Evolutionary conservation across 495 filamentous ascomycete species (phyloP), one percentile per base, ranked within the genome.

Genomic region (Chaetomium tenue): DNA sequence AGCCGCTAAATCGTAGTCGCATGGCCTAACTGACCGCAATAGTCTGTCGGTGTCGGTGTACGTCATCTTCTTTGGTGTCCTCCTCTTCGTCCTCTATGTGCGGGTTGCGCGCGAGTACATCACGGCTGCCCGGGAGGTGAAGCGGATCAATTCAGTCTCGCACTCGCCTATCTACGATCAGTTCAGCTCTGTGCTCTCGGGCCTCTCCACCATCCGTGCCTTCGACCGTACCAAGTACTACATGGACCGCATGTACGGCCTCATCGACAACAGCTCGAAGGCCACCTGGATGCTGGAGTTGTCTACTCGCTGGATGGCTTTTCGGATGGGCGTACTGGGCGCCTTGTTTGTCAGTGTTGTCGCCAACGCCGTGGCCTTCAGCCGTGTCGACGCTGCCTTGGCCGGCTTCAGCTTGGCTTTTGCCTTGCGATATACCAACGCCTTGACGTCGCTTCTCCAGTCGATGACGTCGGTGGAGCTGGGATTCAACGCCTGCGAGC

Each of bases 121-220:
- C 13, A 67, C 72, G 0, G 87, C 80, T 11, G 88, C 89, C 5
- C 82, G 88, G 13, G 84, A 88, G 64, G 72, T 84, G 44, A 90
- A 90, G 68, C 76, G 88, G 6, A 76, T 90, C 0, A 85, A 90
- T 67, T 83, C 81, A 25, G 83, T 80, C 3, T 79, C 82, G 2
- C 84, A 85, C 63, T 84, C 81, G 7, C 88, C 87, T 2, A 81
- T 91, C 18, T 87, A 87, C 62, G 86, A 87, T 42, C 82, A 83
- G 13, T 86, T 90, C 63, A 81, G 80, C 5, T 80, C 83, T 0
- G 79, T 83, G 9, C 78, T 89, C 2, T 77, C 79, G 15, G 88
- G 89, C 3, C 74, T 90, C 5, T 75, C 79, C 15, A 90, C 88
- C 1, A 87, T 91, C 39, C 83, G 88, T 0, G 86, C 87, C 0